phyloP scores from a whole-genome alignment of 345 rosid species.

The Eucalyptus cloeziana region DNA sequence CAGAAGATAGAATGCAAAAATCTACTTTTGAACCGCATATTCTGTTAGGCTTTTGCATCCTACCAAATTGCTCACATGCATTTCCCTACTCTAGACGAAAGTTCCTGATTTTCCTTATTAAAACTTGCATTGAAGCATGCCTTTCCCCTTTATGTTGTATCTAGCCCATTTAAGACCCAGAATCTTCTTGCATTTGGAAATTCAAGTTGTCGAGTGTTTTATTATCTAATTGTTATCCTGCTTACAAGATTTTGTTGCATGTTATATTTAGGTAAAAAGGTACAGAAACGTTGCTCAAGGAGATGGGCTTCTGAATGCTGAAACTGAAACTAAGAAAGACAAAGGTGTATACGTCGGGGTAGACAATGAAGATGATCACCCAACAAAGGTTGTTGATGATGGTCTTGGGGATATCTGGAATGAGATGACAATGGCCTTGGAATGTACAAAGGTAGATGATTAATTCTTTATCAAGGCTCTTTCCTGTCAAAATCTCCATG shows the following conservation, averaged over 20 bases:
- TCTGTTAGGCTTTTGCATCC: neutral
- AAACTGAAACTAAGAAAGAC: slow-evolving; percentile 17
- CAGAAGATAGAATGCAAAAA: neutral
- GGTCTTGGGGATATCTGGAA: slow-evolving; percentile 84
- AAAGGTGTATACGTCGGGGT: slow-evolving; percentile 63
- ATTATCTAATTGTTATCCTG: neutral
- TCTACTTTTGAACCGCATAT: neutral
- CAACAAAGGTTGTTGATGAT: slow-evolving; percentile 30
- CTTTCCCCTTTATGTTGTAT: neutral
- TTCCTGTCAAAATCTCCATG: neutral
- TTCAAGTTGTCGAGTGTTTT: neutral
- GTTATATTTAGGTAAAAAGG: neutral
- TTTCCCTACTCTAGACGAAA: neutral
- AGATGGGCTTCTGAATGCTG: neutral
- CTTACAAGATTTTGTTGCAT: neutral
- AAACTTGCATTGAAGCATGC: neutral
- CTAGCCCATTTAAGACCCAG: neutral
- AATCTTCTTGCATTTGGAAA: neutral
- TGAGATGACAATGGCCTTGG: slow-evolving; percentile 68
- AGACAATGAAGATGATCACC: slow-evolving; percentile 28
- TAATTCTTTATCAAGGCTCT: neutral
- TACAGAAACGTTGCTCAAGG: neutral
- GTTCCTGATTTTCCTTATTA: neutral
- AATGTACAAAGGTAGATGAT: slow-evolving; percentile 48
- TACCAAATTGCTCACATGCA: neutral